Evolutionary conservation across 148 eudicot species (phyloP).

Genomic region (Amaranthus cruentus): DNA sequence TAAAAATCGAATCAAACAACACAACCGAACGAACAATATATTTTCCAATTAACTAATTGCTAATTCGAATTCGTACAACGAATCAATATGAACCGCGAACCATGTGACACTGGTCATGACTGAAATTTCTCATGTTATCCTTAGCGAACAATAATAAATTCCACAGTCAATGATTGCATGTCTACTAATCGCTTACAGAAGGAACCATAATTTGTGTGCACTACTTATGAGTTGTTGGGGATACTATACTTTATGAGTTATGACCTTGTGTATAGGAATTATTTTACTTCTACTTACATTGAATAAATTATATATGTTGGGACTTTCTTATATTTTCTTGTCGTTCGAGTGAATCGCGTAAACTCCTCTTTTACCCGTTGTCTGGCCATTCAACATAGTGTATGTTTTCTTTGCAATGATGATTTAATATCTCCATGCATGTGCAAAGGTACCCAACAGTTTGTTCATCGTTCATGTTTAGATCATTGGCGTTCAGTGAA

Average conservation of each 20-base stretch:
- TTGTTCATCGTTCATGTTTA: slow-evolving; percentile 91
- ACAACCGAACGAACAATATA: no score
- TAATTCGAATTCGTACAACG: no score
- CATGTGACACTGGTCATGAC: no score
- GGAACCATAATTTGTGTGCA: no score
- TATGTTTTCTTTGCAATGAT: slow-evolving; percentile 33
- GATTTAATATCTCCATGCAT: slow-evolving; percentile 93
- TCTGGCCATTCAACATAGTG: neutral
- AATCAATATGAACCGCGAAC: no score
- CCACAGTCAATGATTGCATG: no score
- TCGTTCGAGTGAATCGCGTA: neutral
- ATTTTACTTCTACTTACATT: neutral
- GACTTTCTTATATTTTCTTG: neutral
- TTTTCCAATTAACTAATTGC: no score
- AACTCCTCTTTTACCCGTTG: neutral
- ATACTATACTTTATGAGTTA: neutral
- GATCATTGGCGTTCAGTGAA: slow-evolving; percentile 98
- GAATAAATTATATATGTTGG: neutral
- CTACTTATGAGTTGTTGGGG: no score
- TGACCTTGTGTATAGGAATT: neutral
- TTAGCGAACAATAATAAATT: no score
- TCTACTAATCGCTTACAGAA: no score
- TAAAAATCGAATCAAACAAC: no score
- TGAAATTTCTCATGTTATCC: no score
- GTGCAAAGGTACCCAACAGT: slow-evolving; percentile 97